A percentile compares a stretch with the other conserved stretches of the same genome.
Conservation (phyloP, 192 early-diverging fungal species). For the Gaertneriomyces sp. region DNA sequence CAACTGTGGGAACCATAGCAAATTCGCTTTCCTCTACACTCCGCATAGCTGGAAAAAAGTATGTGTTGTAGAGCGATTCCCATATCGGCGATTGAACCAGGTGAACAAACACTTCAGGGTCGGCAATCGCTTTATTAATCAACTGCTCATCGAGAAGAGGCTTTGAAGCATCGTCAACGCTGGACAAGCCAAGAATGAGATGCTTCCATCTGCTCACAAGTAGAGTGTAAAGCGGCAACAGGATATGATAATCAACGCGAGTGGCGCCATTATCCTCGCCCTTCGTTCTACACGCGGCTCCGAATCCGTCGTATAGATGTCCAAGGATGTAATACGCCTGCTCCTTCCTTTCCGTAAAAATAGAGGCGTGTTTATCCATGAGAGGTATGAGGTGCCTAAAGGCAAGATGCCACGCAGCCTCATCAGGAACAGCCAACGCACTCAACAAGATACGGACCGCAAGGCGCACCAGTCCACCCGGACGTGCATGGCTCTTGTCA, state of each 20-base stretch:
- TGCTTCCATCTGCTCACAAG: constrained; percentile 36
- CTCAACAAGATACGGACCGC: constrained; percentile 40
- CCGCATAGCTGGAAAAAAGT: constrained; percentile 36
- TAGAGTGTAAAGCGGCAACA: constrained; percentile 43
- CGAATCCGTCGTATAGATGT: constrained; percentile 36
- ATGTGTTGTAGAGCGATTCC: constrained; percentile 28
- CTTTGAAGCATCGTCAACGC: neutral
- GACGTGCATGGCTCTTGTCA: constrained; percentile 37
- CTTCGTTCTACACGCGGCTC: constrained; percentile 23
- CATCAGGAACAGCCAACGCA: constrained; percentile 32
- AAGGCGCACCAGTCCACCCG: constrained; percentile 36
- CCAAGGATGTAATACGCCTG: constrained; percentile 32
- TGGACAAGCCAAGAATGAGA: constrained; percentile 3
- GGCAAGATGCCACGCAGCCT: constrained; percentile 31
- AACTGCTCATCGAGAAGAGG: constrained; percentile 12
- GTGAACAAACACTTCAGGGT: constrained; percentile 28
- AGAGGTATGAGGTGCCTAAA: constrained; percentile 37
- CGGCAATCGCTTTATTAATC: constrained; percentile 21
- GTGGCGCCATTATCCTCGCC: neutral
- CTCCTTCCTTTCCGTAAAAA: constrained; percentile 24
- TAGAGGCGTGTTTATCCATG: constrained; percentile 34
- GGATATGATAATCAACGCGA: constrained; percentile 16
- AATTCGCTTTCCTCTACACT: constrained; percentile 37
- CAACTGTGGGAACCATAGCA: constrained; percentile 20
- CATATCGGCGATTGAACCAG: constrained; percentile 35